A percentile compares a stretch with the other conserved stretches of the same genome.
Evolutionary conservation across 768 basidiomycete species (phyloP).

Genomic region (Sistotremastrum suecicum): DNA sequence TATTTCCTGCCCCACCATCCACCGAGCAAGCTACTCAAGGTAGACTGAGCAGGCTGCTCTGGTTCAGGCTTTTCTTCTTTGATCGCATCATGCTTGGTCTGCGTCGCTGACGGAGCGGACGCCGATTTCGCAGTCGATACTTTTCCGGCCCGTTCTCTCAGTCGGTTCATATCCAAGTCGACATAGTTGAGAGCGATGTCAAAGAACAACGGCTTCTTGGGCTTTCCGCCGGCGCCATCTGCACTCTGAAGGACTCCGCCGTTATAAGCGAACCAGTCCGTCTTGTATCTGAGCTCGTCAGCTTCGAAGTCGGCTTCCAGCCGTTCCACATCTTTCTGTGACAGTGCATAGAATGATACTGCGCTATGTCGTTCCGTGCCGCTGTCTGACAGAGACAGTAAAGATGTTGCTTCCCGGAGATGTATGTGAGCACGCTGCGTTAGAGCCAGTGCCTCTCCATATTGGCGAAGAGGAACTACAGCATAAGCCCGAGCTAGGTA

Average conservation of each 20-base stretch:
- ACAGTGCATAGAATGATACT: conserved; percentile 44
- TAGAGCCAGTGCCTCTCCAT: conserved; percentile 58
- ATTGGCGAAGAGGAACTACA: conserved; percentile 38
- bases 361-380: conserved; percentile 14
- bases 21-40: conserved; percentile 54
- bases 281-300: conserved; percentile 41
- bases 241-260: conserved; percentile 36
- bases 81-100: conserved; percentile 7
- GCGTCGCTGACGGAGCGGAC: conserved; percentile 11
- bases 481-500: conserved; percentile 69
- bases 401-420: conserved; percentile 54
- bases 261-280: conserved; percentile 67
- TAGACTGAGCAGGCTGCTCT: conserved; percentile 29
- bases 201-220: conserved; percentile 83
- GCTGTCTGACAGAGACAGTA: conserved; percentile 30
- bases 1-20: conserved; percentile 63
- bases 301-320: conserved; percentile 38
- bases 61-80: conserved; percentile 35
- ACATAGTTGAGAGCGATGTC: conserved; percentile 91
- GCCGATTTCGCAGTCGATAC: conserved; percentile 10
- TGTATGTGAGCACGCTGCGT: conserved; percentile 59
- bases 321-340: conserved; percentile 23
- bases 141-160: conserved; percentile 61
- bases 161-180: conserved; percentile 66
- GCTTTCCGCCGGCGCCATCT: conserved; percentile 25